Base-by-base conservation (phyloP, 495 filamentous ascomycete genomes). In the Daldinia childiae region DNA sequence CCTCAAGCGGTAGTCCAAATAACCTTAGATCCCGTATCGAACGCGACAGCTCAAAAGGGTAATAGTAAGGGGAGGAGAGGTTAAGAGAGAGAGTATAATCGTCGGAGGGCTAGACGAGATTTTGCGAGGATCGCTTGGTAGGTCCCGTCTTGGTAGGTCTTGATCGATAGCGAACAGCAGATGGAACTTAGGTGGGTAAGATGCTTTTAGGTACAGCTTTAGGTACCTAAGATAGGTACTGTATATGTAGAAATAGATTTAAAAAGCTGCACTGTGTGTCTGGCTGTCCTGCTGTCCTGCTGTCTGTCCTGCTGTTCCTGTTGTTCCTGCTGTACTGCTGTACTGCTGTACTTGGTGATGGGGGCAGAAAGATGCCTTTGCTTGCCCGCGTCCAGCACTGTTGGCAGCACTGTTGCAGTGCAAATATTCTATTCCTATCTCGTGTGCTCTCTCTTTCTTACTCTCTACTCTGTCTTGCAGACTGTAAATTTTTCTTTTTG, bases 251-350 rank as follows among this genome's bases (percentile, higher is more conserved):
- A 39, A 50, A 54, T 52, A 12, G 57, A 62, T 6, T 29, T 54
- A 52, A 71, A 71, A 24, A 60, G 39, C 24, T 54, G 69, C 69
- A 72, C 64, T 71, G 68, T 66, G 63, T 58, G 17, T 45, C 51
- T 62, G 27, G 48, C 38, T 38, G 65, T 65, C 51, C 56, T 52
- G 30, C n/a, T 17, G 21, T 30, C 41, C 29, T 66, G 50, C 15
- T 58, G 52, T 24, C 41, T 58, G 27, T 29, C 27, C 6, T 29
- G 27, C 27, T 29, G 27, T 27, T 4, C 27, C 5, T n/a, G n/a
- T 38, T 38, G 29, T 62, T 65, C 51, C 56, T 52, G 30, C n/a
- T 12, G 21, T 32, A 6, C 29, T 66, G 55, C 34, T 24, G 32
- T 34, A 9, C 11, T 34, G 32, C 32, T 34, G 32, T 34, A 12